Conservation (phyloP, 805 yeast genomes). For the Schizosaccharomyces octosporus region DNA sequence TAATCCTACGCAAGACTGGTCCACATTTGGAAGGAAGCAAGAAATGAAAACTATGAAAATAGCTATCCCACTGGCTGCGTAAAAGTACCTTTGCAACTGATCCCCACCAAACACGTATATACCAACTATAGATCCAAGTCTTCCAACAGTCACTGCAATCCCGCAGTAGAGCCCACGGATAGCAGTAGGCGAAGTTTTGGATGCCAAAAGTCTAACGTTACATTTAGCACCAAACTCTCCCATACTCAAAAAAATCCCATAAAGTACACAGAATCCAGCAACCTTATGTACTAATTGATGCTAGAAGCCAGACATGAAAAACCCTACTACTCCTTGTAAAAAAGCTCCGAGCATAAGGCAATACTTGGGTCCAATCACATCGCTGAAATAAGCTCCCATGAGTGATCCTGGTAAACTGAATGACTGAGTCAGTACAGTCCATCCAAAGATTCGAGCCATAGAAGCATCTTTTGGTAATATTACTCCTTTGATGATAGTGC, state of each 20-base stretch:
- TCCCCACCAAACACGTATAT: conserved; percentile 39
- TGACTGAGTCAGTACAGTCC: conserved; percentile 72
- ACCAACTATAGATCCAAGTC: conserved; percentile 80
- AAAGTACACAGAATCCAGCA: conserved; percentile 62
- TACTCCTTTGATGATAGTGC: conserved; percentile 31
- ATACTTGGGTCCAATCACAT: conserved; percentile 69
- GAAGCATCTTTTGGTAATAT: conserved; percentile 28
- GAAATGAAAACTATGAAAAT: conserved; percentile 17
- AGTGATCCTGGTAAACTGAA: conserved; percentile 80
- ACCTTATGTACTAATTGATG: conserved; percentile 29
- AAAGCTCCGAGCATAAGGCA: conserved; percentile 46
- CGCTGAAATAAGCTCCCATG: conserved; percentile 61
- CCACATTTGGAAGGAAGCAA: conserved; percentile 54
- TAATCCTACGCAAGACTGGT: conserved; percentile 53
- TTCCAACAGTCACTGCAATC: conserved; percentile 75
- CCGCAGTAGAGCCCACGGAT: conserved; percentile 81
- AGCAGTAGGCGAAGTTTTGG: conserved; percentile 67
- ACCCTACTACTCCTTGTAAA: conserved; percentile 57
- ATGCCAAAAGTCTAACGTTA: conserved; percentile 65
- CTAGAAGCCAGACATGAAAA: conserved; percentile 54
- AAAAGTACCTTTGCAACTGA: not conserved
- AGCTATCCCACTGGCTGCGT: not conserved
- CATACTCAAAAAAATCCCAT: conserved; percentile 62
- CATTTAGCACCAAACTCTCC: conserved; percentile 82
- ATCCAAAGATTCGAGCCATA: conserved; percentile 57